These are phyloP conservation scores for Fennellomyces sp. DNA, from an alignment of 371 early-diverging fungal species.

Conservation along the genomic window DNA sequence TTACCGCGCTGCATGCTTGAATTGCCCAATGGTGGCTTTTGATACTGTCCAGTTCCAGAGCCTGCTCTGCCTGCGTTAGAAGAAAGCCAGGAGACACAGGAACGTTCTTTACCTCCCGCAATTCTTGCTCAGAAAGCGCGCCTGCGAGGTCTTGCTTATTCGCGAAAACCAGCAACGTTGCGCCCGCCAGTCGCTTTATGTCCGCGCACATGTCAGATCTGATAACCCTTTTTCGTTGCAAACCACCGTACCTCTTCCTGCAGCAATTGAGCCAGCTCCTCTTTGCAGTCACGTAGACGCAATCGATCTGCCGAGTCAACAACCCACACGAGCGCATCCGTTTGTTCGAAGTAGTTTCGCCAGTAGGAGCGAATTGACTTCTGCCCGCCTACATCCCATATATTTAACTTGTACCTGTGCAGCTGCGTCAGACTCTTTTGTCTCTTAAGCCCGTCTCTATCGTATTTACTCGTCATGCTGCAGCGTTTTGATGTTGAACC, in stretches of 20 bases:
- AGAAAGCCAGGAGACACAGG: background rate
- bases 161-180: conserved; percentile 83
- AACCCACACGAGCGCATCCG: conserved; percentile 98
- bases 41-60: conserved; percentile 74
- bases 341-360: conserved; percentile 99
- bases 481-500: conserved; percentile 95
- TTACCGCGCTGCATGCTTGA: conserved; percentile 87
- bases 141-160: conserved; percentile 96
- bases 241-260: conserved; percentile 67
- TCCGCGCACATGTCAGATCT: background rate
- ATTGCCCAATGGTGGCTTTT: conserved; percentile 94
- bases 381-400: conserved; percentile 98
- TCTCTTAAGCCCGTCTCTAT: too few species aligned
- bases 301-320: conserved; percentile 94
- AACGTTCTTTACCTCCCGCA: conserved; percentile 57
- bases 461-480: conserved; percentile 83
- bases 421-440: background rate
- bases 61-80: conserved; percentile 34
- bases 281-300: conserved; percentile 79
- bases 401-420: conserved; percentile 35
- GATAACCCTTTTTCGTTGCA: background rate
- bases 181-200: conserved; percentile 76
- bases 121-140: conserved; percentile 73
- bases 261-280: conserved; percentile 78
- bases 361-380: conserved; percentile 97